Evolutionary conservation across 768 basidiomycete genomes (phyloP).

Genomic region (Fistulinella prunicolor): DNA sequence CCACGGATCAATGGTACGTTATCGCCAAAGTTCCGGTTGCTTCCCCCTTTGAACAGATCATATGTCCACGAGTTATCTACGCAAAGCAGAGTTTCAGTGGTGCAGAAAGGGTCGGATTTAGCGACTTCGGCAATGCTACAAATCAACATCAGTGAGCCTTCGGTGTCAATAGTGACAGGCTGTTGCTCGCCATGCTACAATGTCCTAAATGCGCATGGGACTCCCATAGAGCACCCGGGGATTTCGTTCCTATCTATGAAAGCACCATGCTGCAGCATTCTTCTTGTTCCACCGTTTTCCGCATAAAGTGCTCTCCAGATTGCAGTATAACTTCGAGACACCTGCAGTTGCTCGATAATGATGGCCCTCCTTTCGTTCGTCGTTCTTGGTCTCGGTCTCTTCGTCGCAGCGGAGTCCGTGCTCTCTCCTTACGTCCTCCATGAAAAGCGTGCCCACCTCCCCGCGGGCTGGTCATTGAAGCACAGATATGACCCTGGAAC

Average conservation of each 20-base stretch:
- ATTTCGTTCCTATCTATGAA: background rate
- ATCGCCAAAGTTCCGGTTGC: background rate
- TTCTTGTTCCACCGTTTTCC: conserved; percentile 7
- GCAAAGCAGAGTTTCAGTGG: background rate
- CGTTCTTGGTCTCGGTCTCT: conserved; percentile 16
- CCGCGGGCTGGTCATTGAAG: conserved; percentile 36
- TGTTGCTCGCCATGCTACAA: background rate
- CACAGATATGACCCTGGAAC: conserved; percentile 35
- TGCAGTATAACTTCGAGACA: background rate
- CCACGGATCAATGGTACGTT: background rate
- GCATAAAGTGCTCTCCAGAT: conserved; percentile 8
- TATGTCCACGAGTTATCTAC: background rate
- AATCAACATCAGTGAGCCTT: background rate
- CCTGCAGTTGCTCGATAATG: conserved; percentile 7
- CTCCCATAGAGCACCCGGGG: background rate
- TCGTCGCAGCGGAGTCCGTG: conserved; percentile 15
- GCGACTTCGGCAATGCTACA: background rate
- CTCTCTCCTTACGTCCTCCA: conserved; percentile 33
- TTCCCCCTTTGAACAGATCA: background rate
- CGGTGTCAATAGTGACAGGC: background rate
- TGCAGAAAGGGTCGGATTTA: background rate
- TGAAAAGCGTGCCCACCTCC: conserved; percentile 37
- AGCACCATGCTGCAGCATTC: conserved; percentile 7
- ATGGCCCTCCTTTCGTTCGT: conserved; percentile 14
- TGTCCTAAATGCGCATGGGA: conserved; percentile 2